These are phyloP conservation scores for Arthonia radiata DNA, from an alignment of 495 filamentous ascomycete genomes.

Conservation along the genomic window DNA sequence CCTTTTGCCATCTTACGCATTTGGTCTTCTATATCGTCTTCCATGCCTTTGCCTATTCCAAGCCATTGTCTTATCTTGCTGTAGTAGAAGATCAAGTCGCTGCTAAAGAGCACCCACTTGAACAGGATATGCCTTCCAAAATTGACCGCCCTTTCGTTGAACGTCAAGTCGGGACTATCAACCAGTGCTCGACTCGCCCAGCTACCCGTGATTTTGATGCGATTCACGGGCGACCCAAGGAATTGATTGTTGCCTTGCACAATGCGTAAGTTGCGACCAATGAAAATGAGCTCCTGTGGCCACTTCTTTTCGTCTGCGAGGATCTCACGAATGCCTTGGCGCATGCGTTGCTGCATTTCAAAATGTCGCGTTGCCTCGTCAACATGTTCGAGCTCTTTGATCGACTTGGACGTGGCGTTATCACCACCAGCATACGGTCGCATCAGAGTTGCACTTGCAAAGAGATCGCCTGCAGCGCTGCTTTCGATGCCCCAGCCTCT, in stretches of 20 bases:
- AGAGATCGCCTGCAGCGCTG: constrained; percentile 65
- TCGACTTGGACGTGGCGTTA: constrained; percentile 28
- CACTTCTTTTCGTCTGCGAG: constrained; percentile 77
- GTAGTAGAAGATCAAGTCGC: constrained; percentile 65
- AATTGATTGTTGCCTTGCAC: constrained; percentile 65
- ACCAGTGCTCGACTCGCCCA: constrained; percentile 68
- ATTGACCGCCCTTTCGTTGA: constrained; percentile 29
- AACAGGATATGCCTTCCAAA: constrained; percentile 53
- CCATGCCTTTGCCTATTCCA: constrained; percentile 59
- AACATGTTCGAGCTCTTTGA: constrained; percentile 35
- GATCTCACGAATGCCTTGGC: constrained; percentile 59
- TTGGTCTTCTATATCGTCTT: constrained; percentile 70
- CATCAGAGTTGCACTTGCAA: constrained; percentile 74
- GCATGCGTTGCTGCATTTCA: constrained; percentile 65
- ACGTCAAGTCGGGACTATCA: constrained; percentile 35
- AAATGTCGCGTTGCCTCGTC: constrained; percentile 36
- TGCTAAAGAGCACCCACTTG: constrained; percentile 46
- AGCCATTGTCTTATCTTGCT: constrained; percentile 50
- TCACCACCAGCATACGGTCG: constrained; percentile 75
- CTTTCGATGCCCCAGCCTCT: constrained; percentile 65
- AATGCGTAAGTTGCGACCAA: constrained; percentile 84
- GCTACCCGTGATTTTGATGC: constrained; percentile 76
- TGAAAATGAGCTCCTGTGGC: constrained; percentile 84
- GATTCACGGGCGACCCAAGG: constrained; percentile 78
- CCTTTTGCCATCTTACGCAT: constrained; percentile 75